These are phyloP conservation scores for Endogone sp. DNA, from an alignment of 192 early-diverging fungal genomes.

Conservation along the genomic window DNA sequence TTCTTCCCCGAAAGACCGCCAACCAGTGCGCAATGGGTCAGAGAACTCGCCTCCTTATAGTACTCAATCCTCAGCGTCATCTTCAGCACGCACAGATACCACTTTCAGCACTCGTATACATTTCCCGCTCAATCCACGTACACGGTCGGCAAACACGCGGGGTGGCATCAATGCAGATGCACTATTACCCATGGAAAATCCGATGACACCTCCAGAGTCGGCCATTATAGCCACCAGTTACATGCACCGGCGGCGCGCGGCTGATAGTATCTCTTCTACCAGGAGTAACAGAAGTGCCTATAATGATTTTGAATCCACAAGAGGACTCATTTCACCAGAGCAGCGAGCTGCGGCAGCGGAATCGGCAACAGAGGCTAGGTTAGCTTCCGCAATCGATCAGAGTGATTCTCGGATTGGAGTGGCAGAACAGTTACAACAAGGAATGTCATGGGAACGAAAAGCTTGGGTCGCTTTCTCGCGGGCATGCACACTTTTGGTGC, in stretches of 20 bases:
- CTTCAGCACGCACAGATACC: not conserved
- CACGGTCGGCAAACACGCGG: not conserved
- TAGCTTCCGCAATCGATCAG: not conserved
- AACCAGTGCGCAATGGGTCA: not conserved
- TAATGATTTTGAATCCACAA: too few relatives aligned
- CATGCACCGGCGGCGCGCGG: too few relatives aligned
- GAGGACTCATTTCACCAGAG: too few relatives aligned
- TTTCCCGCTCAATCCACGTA: not conserved
- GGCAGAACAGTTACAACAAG: not conserved
- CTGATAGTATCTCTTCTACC: too few relatives aligned
- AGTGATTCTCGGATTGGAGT: too few relatives aligned
- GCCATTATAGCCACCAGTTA: too few relatives aligned
- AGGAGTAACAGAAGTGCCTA: too few relatives aligned
- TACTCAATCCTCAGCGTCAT: not conserved
- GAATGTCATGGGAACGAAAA: not conserved
- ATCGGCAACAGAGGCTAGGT: not conserved
- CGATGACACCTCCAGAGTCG: too few relatives aligned
- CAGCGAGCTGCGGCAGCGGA: too few relatives aligned
- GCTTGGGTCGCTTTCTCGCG: not conserved
- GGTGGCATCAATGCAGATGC: not conserved
- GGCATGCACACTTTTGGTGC: not conserved
- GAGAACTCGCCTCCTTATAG: not conserved
- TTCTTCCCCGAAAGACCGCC: not conserved
- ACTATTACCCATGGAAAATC: too few relatives aligned
- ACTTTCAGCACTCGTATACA: not conserved